Conservation (phyloP, 2,329 filamentous ascomycete genomes). For the Exophiala oligosperma region DNA sequence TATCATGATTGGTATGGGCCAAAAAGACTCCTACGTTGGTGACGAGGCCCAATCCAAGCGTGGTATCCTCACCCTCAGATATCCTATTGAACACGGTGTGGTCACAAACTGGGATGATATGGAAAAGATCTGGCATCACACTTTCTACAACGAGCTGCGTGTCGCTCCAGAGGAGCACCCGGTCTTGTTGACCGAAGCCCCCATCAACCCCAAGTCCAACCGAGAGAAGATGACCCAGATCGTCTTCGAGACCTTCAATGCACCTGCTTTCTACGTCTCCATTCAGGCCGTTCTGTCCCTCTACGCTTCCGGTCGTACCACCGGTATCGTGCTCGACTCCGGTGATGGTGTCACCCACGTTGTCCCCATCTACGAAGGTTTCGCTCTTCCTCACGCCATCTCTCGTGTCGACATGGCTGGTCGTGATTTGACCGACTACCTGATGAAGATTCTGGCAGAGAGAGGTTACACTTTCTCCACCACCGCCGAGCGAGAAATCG, state of each 20-base stretch:
- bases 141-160: constrained; percentile 99
- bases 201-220: constrained; percentile 99
- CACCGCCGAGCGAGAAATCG: constrained; percentile 99
- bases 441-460: constrained; percentile 99
- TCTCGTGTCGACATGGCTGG: constrained; percentile 99
- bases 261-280: constrained; percentile 99
- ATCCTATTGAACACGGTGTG: constrained; percentile 99
- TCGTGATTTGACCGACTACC: constrained; percentile 99
- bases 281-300: constrained; percentile 99
- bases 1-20: constrained; percentile 99
- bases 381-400: constrained; percentile 99
- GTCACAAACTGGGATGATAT: constrained; percentile 99
- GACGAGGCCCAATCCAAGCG: constrained; percentile 99
- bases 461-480: constrained; percentile 99
- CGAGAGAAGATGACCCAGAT: constrained; percentile 99
- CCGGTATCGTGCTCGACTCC: constrained; percentile 99
- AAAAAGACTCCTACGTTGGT: constrained; percentile 99
- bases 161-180: constrained; percentile 99
- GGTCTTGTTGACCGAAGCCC: constrained; percentile 96
- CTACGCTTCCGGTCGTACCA: constrained; percentile 99
- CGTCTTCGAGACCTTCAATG: constrained; percentile 99
- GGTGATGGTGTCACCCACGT: constrained; percentile 99
- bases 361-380: constrained; percentile 99
- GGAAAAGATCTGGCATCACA: constrained; percentile 99
- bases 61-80: constrained; percentile 99